Conservation (phyloP, 768 basidiomycete genomes). For the Leucogyrophana mollusca region DNA sequence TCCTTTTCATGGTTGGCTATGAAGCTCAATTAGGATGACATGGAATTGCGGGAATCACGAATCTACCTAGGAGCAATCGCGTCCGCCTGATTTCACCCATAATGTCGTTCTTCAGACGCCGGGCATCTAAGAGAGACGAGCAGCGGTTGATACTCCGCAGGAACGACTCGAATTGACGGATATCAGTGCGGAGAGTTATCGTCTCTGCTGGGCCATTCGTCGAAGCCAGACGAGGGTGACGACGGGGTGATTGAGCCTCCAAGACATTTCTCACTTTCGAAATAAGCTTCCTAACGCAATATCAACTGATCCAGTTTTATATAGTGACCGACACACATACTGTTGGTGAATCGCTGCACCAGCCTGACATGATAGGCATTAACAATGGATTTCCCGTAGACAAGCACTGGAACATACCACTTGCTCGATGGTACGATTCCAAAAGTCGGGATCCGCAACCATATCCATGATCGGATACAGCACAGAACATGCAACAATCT, state of each 20-base stretch:
- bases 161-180: slow-evolving; percentile 88
- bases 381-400: slow-evolving; percentile 8
- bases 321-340: too few relatives aligned
- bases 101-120: slow-evolving; percentile 89
- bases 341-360: slow-evolving; percentile 71
- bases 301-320: too few relatives aligned
- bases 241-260: slow-evolving; percentile 72
- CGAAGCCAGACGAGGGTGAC: slow-evolving; percentile 41
- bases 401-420: slow-evolving; percentile 56
- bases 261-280: slow-evolving; percentile 84
- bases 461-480: slow-evolving; percentile 89
- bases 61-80: slow-evolving; percentile 64
- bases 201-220: slow-evolving; percentile 52
- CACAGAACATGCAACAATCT: slow-evolving; percentile 80
- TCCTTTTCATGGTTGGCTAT: slow-evolving; percentile 84
- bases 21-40: not conserved
- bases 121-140: slow-evolving; percentile 84
- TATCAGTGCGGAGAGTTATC: slow-evolving; percentile 80
- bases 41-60: not conserved
- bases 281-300: slow-evolving; percentile 63
- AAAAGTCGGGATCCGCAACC: slow-evolving; percentile 94
- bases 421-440: slow-evolving; percentile 92
- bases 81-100: slow-evolving; percentile 88
- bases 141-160: slow-evolving; percentile 79
- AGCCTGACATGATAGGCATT: slow-evolving; percentile 38